Conservation (phyloP, 495 filamentous ascomycete species). For the Tuber melanosporum region DNA sequence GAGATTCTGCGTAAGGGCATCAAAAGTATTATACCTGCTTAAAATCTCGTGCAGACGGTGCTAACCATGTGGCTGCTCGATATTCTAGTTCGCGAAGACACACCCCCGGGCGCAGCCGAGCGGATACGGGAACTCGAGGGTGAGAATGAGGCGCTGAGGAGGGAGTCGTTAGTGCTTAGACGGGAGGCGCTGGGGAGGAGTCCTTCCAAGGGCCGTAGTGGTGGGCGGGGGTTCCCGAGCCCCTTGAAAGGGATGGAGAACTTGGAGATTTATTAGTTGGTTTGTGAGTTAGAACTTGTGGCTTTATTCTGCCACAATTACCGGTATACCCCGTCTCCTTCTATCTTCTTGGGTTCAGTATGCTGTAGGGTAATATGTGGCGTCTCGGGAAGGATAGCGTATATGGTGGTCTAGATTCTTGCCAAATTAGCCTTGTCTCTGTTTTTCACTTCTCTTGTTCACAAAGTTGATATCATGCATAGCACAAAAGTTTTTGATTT, state of each 20-base stretch:
- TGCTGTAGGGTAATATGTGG: not conserved
- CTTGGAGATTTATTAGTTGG: constrained; percentile 10
- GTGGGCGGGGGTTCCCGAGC: constrained; percentile 3
- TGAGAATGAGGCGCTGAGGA: constrained; percentile 56
- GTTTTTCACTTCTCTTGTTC: not conserved
- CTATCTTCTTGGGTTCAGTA: not conserved
- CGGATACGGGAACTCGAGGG: constrained; percentile 53
- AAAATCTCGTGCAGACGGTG: constrained; percentile 12
- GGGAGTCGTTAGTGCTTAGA: constrained; percentile 50
- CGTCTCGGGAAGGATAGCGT: constrained; percentile 1
- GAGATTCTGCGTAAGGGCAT: constrained; percentile 73
- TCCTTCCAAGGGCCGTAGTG: constrained; percentile 38
- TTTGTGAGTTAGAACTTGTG: not conserved
- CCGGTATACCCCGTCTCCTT: not conserved
- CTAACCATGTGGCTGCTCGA: constrained; percentile 33
- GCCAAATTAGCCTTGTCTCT: not conserved
- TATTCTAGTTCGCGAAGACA: constrained; percentile 44
- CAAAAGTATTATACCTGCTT: constrained; percentile 43
- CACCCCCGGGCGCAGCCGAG: constrained; percentile 44
- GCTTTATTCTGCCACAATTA: not conserved
- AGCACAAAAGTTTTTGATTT: not conserved
- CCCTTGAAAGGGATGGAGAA: constrained; percentile 29
- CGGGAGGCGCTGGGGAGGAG: constrained; percentile 48
- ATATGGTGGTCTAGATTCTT: not conserved
- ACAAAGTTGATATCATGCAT: not conserved